Conservation (phyloP, 192 early-diverging fungal species). For the Coemansia sp. region DNA sequence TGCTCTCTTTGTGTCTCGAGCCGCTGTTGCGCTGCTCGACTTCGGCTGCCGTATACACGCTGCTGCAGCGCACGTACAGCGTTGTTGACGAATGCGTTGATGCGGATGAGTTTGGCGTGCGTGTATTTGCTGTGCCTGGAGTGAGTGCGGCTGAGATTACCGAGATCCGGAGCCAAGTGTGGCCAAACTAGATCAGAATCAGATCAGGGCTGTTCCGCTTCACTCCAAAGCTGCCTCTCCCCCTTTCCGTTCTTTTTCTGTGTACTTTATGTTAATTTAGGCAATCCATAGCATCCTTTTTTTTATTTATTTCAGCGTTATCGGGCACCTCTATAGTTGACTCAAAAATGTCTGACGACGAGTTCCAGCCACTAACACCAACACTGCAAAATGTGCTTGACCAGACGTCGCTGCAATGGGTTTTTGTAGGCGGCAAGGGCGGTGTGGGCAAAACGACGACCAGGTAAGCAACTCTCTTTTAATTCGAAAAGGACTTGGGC, state of each 20-base stretch:
- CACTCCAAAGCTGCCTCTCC: neutral
- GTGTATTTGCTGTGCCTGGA: constrained; percentile 23
- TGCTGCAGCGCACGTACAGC: constrained; percentile 53
- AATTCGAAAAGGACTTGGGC: neutral
- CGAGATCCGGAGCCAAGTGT: constrained; percentile 14
- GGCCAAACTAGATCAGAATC: neutral
- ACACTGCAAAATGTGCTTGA: constrained; percentile 95
- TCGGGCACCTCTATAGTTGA: neutral
- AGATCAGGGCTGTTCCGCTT: no score
- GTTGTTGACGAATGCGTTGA: constrained; percentile 35
- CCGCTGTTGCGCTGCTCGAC: constrained; percentile 52
- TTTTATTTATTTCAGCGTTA: no score
- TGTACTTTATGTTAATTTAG: neutral
- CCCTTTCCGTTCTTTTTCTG: constrained; percentile 9
- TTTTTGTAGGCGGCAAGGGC: constrained; percentile 99
- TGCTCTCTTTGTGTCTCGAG: constrained; percentile 51
- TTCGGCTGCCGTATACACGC: constrained; percentile 46
- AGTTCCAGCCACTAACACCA: constrained; percentile 73
- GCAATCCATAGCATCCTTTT: neutral
- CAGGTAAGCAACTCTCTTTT: constrained; percentile 29
- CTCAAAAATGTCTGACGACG: constrained; percentile 60
- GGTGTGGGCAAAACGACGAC: constrained; percentile 95
- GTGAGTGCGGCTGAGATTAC: constrained; percentile 16
- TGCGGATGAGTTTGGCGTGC: constrained; percentile 44
- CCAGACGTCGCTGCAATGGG: constrained; percentile 94